Conservation (phyloP, 2,329 filamentous ascomycete species). For the Gnomoniopsis smithogilvyi region DNA sequence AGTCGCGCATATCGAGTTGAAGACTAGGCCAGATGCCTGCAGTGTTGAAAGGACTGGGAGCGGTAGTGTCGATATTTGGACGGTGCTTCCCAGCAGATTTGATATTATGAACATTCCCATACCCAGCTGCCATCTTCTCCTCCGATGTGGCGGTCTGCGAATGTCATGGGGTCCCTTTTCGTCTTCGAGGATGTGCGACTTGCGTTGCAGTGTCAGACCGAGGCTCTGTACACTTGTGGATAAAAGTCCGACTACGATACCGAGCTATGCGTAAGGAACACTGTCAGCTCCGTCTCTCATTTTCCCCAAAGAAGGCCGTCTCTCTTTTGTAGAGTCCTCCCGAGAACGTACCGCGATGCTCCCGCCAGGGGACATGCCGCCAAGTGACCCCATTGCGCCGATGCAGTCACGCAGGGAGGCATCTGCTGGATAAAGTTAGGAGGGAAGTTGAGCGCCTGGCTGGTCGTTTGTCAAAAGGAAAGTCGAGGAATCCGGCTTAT, state of each 20-base stretch:
- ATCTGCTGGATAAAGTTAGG: slow-evolving; percentile 38
- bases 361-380: slow-evolving; percentile 73
- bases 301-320: not conserved
- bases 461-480: slow-evolving; percentile 15
- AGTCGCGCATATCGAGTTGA: slow-evolving; percentile 97
- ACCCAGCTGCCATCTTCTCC: slow-evolving; percentile 91
- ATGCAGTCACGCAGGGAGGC: slow-evolving; percentile 37
- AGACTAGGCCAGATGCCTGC: slow-evolving; percentile 93
- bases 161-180: slow-evolving; percentile 78
- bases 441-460: slow-evolving; percentile 16
- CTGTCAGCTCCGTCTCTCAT: slow-evolving; percentile 20
- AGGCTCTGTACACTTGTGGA: slow-evolving; percentile 95
- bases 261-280: slow-evolving; percentile 56
- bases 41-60: slow-evolving; percentile 91
- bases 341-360: slow-evolving; percentile 65
- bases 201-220: slow-evolving; percentile 92
- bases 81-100: slow-evolving; percentile 90
- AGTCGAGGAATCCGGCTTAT: slow-evolving; percentile 2
- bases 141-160: slow-evolving; percentile 81
- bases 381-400: slow-evolving; percentile 65
- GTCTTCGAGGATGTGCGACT: slow-evolving; percentile 97
- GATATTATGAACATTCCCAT: slow-evolving; percentile 97
- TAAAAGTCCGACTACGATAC: slow-evolving; percentile 86
- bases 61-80: slow-evolving; percentile 95
- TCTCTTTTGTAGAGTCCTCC: not conserved